These are phyloP conservation scores for Eimeria tenella DNA, from an alignment of 169 alveolate genomes.

Conservation along the genomic window DNA sequence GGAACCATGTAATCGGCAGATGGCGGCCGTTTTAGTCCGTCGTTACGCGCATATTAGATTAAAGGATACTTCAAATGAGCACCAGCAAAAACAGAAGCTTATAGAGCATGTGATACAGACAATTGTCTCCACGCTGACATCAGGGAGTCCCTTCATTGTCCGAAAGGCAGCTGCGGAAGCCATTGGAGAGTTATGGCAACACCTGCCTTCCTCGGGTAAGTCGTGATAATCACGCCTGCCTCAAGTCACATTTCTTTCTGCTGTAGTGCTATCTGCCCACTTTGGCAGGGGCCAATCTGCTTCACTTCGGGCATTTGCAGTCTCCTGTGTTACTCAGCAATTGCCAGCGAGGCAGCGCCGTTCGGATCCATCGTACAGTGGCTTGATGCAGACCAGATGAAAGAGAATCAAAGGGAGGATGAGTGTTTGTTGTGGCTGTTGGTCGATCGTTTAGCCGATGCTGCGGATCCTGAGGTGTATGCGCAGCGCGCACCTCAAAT, in stretches of 20 bases:
- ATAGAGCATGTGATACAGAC: constrained; percentile 13
- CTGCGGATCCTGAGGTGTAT: constrained; percentile 59
- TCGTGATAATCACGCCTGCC: too few relatives aligned
- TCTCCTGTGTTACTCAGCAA: constrained; percentile 26
- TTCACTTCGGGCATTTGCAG: neutral
- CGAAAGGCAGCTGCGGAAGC: constrained; percentile 72
- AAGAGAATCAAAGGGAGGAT: constrained; percentile 14
- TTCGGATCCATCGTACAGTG: constrained; percentile 18
- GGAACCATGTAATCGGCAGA: constrained; percentile 17
- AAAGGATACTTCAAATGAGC: neutral
- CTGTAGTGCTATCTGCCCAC: neutral
- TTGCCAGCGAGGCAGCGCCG: constrained; percentile 30
- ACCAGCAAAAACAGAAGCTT: constrained; percentile 45
- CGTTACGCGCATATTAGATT: constrained; percentile 51
- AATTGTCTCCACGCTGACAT: constrained; percentile 24
- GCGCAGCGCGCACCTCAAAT: constrained; percentile 27
- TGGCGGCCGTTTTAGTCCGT: constrained; percentile 56
- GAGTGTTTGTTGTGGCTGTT: constrained; percentile 54
- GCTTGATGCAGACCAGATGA: constrained; percentile 34
- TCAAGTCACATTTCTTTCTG: neutral
- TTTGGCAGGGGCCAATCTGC: neutral
- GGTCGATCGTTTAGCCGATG: constrained; percentile 41
- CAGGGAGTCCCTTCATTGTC: constrained; percentile 52
- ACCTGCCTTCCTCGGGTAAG: constrained; percentile 42
- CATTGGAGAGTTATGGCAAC: constrained; percentile 61